Percentiles rank a stretch among this genome's conserved stretches.
Evolutionary conservation across 495 filamentous ascomycete species (phyloP).

Genomic region (Chaetomium tenue): DNA sequence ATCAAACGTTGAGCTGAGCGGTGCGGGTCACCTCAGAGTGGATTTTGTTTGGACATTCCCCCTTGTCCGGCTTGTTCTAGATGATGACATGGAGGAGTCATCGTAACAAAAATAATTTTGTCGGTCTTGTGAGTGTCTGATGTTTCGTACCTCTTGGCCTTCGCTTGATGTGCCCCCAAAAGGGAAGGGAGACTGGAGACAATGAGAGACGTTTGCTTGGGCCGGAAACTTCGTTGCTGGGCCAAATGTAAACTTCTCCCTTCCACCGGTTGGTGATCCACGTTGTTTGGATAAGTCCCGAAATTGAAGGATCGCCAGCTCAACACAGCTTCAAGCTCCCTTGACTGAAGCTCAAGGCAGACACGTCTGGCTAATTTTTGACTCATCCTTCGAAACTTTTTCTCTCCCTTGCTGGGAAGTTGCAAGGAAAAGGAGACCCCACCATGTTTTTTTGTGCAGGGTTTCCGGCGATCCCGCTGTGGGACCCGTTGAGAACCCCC

Average conservation of each 20-base stretch:
- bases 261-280: background rate
- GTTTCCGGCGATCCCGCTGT: slow-evolving; percentile 17
- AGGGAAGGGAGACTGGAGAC: background rate
- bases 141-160: slow-evolving; percentile 11
- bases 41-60: slow-evolving; percentile 2
- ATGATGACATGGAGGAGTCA: slow-evolving; percentile 15
- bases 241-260: background rate
- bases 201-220: slow-evolving; percentile 8
- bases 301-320: slow-evolving; percentile 4
- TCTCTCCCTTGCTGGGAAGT: background rate
- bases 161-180: background rate
- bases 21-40: slow-evolving; percentile 3
- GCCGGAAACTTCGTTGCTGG: slow-evolving; percentile 5
- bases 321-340: background rate
- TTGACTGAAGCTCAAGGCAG: background rate
- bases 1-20: slow-evolving; percentile 15
- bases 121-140: slow-evolving; percentile 4
- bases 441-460: background rate
- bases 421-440: background rate
- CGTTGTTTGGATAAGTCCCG: background rate
- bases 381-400: slow-evolving; percentile 13
- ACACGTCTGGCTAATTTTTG: background rate
- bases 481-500: slow-evolving; percentile 15
- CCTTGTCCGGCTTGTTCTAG: background rate
- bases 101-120: background rate